phyloP scores from a whole-genome alignment of 2,329 filamentous ascomycete species.

The Trichophyton rubrum region DNA sequence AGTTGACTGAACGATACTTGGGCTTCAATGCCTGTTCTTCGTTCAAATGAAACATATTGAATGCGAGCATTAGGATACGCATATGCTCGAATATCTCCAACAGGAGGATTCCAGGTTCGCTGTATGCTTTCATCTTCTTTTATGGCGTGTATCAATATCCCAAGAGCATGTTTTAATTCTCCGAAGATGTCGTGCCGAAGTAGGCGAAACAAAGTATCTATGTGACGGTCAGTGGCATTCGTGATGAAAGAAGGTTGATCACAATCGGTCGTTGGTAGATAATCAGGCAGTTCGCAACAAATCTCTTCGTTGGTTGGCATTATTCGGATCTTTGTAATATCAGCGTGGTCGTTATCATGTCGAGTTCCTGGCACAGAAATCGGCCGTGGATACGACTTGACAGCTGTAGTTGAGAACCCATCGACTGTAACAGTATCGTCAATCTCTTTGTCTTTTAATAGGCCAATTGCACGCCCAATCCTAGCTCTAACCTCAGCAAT shows the following conservation, averaged over 20 bases:
- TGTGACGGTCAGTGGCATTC: slow-evolving; percentile 30
- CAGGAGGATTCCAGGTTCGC: background rate
- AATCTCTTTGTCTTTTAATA: background rate
- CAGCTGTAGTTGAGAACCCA: background rate
- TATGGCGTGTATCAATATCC: slow-evolving; percentile 22
- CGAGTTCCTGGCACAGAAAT: slow-evolving; percentile 19
- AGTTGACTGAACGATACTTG: slow-evolving; percentile 37
- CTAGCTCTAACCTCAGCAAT: background rate
- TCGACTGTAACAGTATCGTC: background rate
- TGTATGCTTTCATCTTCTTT: background rate
- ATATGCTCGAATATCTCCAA: slow-evolving; percentile 20
- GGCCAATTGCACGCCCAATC: slow-evolving; percentile 4
- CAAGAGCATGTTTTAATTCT: slow-evolving; percentile 37
- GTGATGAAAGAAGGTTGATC: slow-evolving; percentile 27
- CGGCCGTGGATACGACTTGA: background rate
- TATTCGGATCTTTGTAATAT: slow-evolving; percentile 38
- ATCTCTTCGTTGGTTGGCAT: slow-evolving; percentile 41
- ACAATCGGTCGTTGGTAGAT: slow-evolving; percentile 24
- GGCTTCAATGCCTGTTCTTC: slow-evolving; percentile 34
- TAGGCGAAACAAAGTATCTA: slow-evolving; percentile 46
- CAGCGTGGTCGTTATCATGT: slow-evolving; percentile 41
- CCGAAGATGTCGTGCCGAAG: slow-evolving; percentile 45
- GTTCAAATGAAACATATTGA: slow-evolving; percentile 25
- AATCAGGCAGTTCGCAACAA: slow-evolving; percentile 8
- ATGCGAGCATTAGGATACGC: background rate